Conservation (phyloP, 2,329 filamentous ascomycete genomes). For the Fusarium scirpi region DNA sequence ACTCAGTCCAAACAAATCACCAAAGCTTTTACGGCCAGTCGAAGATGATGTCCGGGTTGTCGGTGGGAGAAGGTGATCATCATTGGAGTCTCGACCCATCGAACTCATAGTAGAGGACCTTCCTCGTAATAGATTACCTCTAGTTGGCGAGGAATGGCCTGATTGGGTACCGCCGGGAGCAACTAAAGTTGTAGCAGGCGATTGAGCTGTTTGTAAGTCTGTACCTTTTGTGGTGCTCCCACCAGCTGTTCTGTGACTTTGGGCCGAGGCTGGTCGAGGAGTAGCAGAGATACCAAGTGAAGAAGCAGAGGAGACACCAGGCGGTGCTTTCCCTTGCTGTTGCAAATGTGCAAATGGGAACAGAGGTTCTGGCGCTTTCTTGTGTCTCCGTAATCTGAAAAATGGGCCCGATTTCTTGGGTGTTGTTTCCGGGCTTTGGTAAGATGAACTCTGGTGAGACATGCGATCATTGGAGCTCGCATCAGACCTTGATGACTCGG, state of each 20-base stretch:
- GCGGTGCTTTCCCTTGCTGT: constrained; percentile 66
- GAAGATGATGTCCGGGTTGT: constrained; percentile 84
- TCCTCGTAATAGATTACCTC: constrained; percentile 72
- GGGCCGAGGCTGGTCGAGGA: constrained; percentile 53
- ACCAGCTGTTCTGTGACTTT: constrained; percentile 46
- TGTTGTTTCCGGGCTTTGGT: constrained; percentile 70
- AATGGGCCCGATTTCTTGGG: constrained; percentile 76
- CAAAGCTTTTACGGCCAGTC: constrained; percentile 92
- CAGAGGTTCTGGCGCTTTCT: constrained; percentile 78
- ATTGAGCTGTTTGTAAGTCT: constrained; percentile 46
- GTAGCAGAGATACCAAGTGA: constrained; percentile 55
- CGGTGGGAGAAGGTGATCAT: constrained; percentile 75
- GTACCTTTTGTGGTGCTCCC: constrained; percentile 38
- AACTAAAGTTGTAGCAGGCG: constrained; percentile 64
- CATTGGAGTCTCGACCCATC: constrained; percentile 76
- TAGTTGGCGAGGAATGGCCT: constrained; percentile 76
- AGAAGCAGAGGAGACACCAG: constrained; percentile 56
- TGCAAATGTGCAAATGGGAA: constrained; percentile 91
- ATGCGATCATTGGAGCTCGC: constrained; percentile 78
- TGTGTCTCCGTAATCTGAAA: constrained; percentile 83
- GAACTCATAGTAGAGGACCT: constrained; percentile 94
- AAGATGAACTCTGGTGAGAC: constrained; percentile 66
- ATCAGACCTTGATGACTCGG: constrained; percentile 90
- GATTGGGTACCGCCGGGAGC: constrained; percentile 57
- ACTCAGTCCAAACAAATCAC: constrained; percentile 83